Percentiles rank a stretch among this genome's conserved stretches.
phyloP scores from a whole-genome alignment of 768 basidiomycete species.

The Chalciporus pseudorubinellus region DNA sequence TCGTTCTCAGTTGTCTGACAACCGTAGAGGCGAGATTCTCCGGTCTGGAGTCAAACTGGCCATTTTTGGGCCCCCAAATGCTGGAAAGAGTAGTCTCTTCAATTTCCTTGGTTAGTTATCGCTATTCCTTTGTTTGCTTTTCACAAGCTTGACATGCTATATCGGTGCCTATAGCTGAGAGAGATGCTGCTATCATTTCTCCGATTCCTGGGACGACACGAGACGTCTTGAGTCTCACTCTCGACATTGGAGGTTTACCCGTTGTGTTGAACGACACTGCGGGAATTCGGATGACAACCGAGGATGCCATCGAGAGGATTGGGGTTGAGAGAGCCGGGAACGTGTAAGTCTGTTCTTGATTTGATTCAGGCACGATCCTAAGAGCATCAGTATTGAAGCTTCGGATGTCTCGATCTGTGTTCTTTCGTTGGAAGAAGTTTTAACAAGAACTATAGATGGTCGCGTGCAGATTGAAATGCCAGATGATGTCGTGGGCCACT shows the following conservation, averaged over 20 bases:
- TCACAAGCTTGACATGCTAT: not conserved
- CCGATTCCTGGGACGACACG: conserved; percentile 86
- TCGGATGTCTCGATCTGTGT: conserved; percentile 82
- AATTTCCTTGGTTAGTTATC: conserved; percentile 69
- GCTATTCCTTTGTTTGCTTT: not conserved
- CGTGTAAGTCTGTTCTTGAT: conserved; percentile 46
- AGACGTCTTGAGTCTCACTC: conserved; percentile 78
- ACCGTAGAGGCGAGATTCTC: conserved; percentile 77
- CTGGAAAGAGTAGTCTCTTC: conserved; percentile 87
- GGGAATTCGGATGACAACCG: conserved; percentile 66
- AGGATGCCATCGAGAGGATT: conserved; percentile 70
- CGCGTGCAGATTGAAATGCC: conserved; percentile 37
- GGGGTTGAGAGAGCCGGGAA: conserved; percentile 73
- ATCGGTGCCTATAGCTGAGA: conserved; percentile 53
- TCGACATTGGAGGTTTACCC: conserved; percentile 87
- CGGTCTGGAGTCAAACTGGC: conserved; percentile 79
- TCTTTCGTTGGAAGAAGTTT: conserved; percentile 59
- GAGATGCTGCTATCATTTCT: conserved; percentile 89
- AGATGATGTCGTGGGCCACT: conserved; percentile 43
- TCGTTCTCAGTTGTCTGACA: conserved; percentile 58
- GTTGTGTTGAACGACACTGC: conserved; percentile 84
- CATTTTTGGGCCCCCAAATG: conserved; percentile 92
- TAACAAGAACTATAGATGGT: conserved; percentile 6
- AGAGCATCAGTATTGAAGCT: conserved; percentile 50
- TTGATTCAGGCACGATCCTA: not conserved